Evolutionary conservation across 176 grass and related monocot species (phyloP).

Genomic region (Bothriochloa decipiens): DNA sequence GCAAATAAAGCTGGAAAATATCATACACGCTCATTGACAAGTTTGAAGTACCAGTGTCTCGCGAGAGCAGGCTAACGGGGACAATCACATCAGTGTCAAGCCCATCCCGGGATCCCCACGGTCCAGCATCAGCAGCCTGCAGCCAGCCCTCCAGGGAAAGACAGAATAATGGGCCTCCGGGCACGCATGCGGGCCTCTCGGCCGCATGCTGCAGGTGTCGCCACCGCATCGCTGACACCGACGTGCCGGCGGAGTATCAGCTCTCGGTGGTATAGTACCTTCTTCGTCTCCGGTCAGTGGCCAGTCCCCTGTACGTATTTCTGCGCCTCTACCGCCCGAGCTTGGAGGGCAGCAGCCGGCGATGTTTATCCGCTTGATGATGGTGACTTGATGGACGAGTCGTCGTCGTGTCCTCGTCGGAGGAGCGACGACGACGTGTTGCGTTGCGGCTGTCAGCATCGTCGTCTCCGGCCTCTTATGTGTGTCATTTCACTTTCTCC

Average conservation of each 20-base stretch:
- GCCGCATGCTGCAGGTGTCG: background rate
- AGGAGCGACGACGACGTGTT: background rate
- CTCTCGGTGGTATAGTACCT: too few species aligned
- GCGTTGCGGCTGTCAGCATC: background rate
- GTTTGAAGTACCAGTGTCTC: background rate
- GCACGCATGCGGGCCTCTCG: background rate
- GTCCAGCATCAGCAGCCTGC: background rate
- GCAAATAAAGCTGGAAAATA: background rate
- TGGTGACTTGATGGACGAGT: background rate
- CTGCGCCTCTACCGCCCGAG: background rate
- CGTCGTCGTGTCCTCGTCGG: background rate
- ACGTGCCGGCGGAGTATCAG: background rate
- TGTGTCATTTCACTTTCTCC: background rate
- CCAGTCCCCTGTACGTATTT: too few species aligned
- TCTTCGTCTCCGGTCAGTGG: too few species aligned
- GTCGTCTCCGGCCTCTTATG: conserved; percentile 4
- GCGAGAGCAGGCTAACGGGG: background rate
- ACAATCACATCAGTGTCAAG: conserved; percentile 6
- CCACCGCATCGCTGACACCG: background rate
- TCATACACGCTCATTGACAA: background rate
- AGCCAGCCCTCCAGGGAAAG: conserved; percentile 24
- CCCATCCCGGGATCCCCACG: conserved; percentile 11
- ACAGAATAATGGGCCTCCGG: conserved; percentile 18
- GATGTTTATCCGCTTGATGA: conserved; percentile 24
- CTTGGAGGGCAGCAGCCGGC: background rate